A percentile compares a stretch with the other conserved stretches of the same genome.
Evolutionary conservation across 495 filamentous ascomycete species (phyloP).

Genomic region (Penicillium pancosmium): DNA sequence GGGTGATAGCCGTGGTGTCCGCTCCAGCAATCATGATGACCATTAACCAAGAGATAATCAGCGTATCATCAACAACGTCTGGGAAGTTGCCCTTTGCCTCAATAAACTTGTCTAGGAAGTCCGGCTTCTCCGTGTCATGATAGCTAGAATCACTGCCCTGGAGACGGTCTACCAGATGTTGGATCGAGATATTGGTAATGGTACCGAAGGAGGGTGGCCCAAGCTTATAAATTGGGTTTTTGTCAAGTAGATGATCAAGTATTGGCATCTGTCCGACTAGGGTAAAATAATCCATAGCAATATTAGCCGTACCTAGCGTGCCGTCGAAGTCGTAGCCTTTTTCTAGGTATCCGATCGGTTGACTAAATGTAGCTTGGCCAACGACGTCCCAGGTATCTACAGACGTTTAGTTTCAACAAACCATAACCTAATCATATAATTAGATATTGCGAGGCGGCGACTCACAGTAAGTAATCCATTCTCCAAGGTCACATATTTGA

Average conservation of each 20-base stretch:
- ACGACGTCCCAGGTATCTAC: conserved; percentile 42
- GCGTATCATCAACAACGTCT: conserved; percentile 30
- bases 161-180: conserved; percentile 24
- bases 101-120: conserved; percentile 42
- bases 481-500: conserved; percentile 31
- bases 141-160: conserved; percentile 17
- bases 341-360: conserved; percentile 40
- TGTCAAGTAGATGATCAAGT: conserved; percentile 62
- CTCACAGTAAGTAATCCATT: conserved; percentile 38
- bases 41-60: conserved; percentile 39
- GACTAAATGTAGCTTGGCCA: conserved; percentile 37
- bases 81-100: conserved; percentile 34
- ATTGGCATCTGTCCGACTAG: conserved; percentile 60
- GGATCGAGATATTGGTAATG: conserved; percentile 28
- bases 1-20: conserved; percentile 41
- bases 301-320: conserved; percentile 17
- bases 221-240: conserved; percentile 50
- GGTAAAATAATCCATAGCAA: conserved; percentile 27
- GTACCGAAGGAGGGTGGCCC: conserved; percentile 26
- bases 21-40: conserved; percentile 48
- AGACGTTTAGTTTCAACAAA: neutral
- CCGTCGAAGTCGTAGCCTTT: conserved; percentile 36
- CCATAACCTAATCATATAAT: neutral
- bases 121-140: conserved; percentile 22
- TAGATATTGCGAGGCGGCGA: conserved; percentile 1